Base-by-base conservation (phyloP, 2,329 filamentous ascomycete genomes). In the Pseudogymnoascus sp. region DNA sequence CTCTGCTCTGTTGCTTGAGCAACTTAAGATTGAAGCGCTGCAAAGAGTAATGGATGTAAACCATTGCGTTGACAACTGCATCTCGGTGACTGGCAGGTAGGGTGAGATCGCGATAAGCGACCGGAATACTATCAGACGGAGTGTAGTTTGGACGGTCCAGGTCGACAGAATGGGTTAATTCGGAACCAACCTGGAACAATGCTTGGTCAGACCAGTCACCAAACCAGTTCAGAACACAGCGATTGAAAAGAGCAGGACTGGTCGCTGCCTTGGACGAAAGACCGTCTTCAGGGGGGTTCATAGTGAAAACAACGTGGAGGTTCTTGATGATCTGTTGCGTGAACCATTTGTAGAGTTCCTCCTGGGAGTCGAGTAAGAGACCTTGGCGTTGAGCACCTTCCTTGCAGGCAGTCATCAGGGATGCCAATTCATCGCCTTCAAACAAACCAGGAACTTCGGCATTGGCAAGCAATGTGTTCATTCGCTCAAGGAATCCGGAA, bases 271-370 rank as follows among this genome's bases (percentile, higher is more conserved):
- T 97, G 33, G 92, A 96, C 1, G 91, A 94, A 7, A 99, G 79
- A 0, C 94, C 93, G 69, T 94, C 94, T 72, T 97, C 91, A 0
- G 94, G 95, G 12, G 94, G 94, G 75, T 99, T 99, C 94, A 99
- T 99, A 2, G 94, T 99, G 75, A 99, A 99, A 21, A 99, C 94
- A 58, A 99, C 94, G 71, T 99, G 94, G 41, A 99, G 79, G 72
- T 99, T 99, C 80, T 96, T 96, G 74, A 99, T 90, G 70, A 99
- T 97, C 75, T 99, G 94, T 70, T 96, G 91, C 0, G 95, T 99
- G 78, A 99, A 99, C 94, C 94, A 99, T 78, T 97, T 97, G 82
- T 99, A 99, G n/a, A 99, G 81, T 75, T 99, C 94, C 78, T 99
- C 95, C 69, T 96, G 92, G 1, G 94, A 97, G 77, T 99, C 94